Base-by-base conservation (phyloP, 768 basidiomycete species). In the Pleurotus pulmonarius region DNA sequence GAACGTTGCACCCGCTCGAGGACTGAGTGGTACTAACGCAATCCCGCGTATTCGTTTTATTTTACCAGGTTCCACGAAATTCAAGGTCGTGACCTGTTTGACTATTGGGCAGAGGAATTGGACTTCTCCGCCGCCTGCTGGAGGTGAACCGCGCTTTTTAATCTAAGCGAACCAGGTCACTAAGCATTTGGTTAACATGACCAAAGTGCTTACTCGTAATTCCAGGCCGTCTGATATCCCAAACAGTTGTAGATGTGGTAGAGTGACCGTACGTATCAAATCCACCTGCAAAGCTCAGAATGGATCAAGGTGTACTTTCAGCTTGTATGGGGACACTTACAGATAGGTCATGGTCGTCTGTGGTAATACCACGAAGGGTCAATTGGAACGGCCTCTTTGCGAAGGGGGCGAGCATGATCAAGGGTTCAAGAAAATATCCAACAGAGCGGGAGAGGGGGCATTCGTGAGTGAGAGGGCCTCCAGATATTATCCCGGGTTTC, bases 1-100 rank as follows among this genome's bases (percentile, higher is more conserved):
- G 34, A 62, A 53, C 8, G 18, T 58, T 24, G 8, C 34, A 20
- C 3, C 13, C 48, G 11, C 25, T 0, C 18, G 13, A 24, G 6
- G 16, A 43, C 34, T 15, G 34, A 18, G 44, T 40, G 59, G 12
- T 9, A 83, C 94, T 64, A 66, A 97, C 92, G 97, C 90, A 39
- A 98, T 88, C 37, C 97, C 97, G 49, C 97, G 83, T 70, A 99
- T 97, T 60, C 94, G 85, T 69, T 91, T 93, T 57, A 99, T 87
- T 71, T 88, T 91, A 3, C 97, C 97, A 16, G 87, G 80, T 29
- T 95, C 91, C 1, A 94, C 82, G 64, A 98, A 98, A 65, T 98
- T 91, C 49, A 98, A 66, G 0, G 92, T 95, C 67, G 94, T 98
- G 41, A 92, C 84, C 59, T 93, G 88, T 64, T 93, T 92, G 3